Evolutionary conservation across 2,329 filamentous ascomycete species (phyloP), one percentile per base, ranked within the genome.

Genomic region (Curvularia verruculosa): DNA sequence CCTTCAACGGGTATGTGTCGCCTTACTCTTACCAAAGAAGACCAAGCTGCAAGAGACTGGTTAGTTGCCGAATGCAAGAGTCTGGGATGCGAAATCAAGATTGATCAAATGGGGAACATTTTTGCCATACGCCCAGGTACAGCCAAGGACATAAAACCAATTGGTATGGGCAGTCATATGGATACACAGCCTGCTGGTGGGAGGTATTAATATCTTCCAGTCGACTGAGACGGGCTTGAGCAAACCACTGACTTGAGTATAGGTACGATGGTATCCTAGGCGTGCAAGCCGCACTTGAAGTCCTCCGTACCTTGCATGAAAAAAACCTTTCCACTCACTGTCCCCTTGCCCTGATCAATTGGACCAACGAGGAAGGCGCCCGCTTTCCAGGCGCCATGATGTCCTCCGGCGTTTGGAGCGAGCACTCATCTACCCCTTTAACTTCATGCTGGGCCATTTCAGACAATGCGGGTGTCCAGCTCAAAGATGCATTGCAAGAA

Each of bases 361-460:
- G 88, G 88, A 92, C 88, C 1, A 90, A 90, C 69, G 90, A 93
- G 78, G 91, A 94, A 77, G 90, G 90, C 1, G 90, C 89, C 1
- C 83, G 90, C 0, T 93, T 92, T 61, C 89, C 89, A 0, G 85
- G 86, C 31, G 88, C 85, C 21, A 91, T 91, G 85, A 80, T 90
- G 50, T 80, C 86, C 0, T 91, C 89, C 0, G 89, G 88, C 1
- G 90, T 92, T 8, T 93, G 89, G 89, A 70, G 67, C 18, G 70
- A 66, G 7, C 85, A 89, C 0, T 87, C 81, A 21, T 80, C 79
- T 8, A 68, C 69, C 0, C 52, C 58, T 8, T 44, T 77, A 1
- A 56, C 69, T 23, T 59, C 66, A 3, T 74, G 72, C 28, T 71
- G 72, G 58, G 58, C 56, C 3, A 63, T 63, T 12, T 58, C 60